phyloP scores from a whole-genome alignment of 345 rosid genomes.

The Arabidopsis arenosa region DNA sequence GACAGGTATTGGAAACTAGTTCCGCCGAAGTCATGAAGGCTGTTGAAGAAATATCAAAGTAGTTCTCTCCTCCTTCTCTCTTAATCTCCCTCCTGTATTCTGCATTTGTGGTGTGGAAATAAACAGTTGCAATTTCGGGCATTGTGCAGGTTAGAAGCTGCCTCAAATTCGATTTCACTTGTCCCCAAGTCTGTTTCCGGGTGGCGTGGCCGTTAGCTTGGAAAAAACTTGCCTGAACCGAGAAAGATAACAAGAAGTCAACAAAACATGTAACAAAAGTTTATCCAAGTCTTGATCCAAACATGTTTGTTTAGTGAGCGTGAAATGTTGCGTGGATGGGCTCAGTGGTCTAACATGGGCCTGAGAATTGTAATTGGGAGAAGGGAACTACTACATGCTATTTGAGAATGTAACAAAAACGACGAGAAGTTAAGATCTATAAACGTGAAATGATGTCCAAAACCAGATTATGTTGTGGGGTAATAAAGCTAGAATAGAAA shows the following conservation, averaged over 20 bases:
- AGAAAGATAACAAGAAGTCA: neutral
- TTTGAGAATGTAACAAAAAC: neutral
- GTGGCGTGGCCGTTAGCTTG: conserved; percentile 67
- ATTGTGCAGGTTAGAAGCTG: conserved; percentile 76
- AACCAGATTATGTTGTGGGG: neutral
- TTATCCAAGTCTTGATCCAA: neutral
- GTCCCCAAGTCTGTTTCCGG: conserved; percentile 78
- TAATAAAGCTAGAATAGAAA: conserved; percentile 5
- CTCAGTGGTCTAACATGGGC: conserved; percentile 20
- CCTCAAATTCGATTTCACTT: conserved; percentile 67
- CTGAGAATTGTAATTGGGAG: neutral
- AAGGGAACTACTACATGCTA: neutral
- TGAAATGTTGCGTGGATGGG: neutral
- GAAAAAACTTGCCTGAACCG: conserved; percentile 2
- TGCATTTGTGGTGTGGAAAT: neutral
- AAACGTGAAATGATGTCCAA: conserved; percentile 7
- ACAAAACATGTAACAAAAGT: neutral
- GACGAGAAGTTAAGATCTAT: neutral
- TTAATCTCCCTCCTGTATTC: neutral
- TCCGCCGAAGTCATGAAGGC: conserved; percentile 79
- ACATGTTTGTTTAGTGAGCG: neutral
- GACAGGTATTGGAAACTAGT: conserved; percentile 93
- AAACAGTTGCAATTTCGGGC: neutral
- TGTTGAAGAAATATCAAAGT: conserved; percentile 90
- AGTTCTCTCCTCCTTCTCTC: conserved; percentile 36